phyloP scores from a whole-genome alignment of 257 asterid species.

The Anisodus tanguticus region DNA sequence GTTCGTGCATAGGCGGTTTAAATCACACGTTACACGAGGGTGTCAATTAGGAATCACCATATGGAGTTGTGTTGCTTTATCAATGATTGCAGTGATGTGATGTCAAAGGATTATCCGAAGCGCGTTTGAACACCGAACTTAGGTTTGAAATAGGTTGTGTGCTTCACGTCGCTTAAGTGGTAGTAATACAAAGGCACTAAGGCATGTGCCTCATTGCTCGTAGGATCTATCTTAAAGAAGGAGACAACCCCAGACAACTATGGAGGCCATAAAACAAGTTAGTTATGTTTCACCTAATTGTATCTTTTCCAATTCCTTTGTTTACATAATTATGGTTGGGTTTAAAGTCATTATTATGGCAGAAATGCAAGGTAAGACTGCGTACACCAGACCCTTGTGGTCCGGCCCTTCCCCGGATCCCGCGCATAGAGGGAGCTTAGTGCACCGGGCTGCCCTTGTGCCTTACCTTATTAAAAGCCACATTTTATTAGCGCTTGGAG shows the following conservation, averaged over 20 bases:
- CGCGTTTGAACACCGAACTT: not conserved
- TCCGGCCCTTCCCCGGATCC: too few relatives aligned
- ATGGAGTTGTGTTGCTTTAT: not conserved
- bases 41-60: not conserved
- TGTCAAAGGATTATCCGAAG: not conserved
- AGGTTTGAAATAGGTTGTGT: not conserved
- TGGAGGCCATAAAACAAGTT: not conserved
- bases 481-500: not conserved
- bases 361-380: too few relatives aligned
- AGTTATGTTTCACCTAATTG: not conserved
- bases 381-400: too few relatives aligned
- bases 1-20: not conserved
- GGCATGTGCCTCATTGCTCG: not conserved
- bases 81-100: not conserved
- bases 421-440: too few relatives aligned
- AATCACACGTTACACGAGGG: not conserved
- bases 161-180: not conserved
- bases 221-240: not conserved
- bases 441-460: not conserved
- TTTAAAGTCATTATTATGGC: not conserved
- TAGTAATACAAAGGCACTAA: not conserved
- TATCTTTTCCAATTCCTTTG: not conserved
- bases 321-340: not conserved
- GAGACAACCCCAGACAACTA: not conserved
- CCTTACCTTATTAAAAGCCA: not conserved